Evolutionary conservation across 202 grass and related monocot genomes (phyloP).

Genomic region (Schoenoplectus triqueter): DNA sequence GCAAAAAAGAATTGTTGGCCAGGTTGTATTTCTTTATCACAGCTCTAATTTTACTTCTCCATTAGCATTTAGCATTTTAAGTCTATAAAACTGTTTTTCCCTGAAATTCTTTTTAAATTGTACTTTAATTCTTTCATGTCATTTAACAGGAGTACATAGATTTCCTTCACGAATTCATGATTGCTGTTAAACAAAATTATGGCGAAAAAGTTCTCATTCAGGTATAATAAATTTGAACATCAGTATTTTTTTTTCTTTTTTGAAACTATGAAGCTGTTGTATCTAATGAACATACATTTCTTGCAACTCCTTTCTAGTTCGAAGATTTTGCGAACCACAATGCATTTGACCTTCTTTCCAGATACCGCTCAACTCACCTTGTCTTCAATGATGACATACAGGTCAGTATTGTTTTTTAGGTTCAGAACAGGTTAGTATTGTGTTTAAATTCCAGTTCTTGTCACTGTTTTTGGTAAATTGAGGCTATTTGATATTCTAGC

Average conservation of each 20-base stretch:
- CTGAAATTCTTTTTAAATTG: background rate
- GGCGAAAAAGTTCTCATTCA: slow-evolving; percentile 94
- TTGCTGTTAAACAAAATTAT: slow-evolving; percentile 86
- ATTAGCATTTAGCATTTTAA: background rate
- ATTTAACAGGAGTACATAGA: slow-evolving; percentile 68
- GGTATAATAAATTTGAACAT: slow-evolving; percentile 43
- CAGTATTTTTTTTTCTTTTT: slow-evolving; percentile 6
- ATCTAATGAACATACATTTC: slow-evolving; percentile 26
- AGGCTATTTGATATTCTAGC: background rate
- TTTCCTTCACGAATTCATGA: slow-evolving; percentile 86
- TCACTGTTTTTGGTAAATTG: background rate
- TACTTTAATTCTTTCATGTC: slow-evolving; percentile 17
- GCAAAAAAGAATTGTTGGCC: slow-evolving; percentile 78
- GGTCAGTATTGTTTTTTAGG: slow-evolving; percentile 41
- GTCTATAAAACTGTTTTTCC: background rate
- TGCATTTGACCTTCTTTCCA: slow-evolving; percentile 88
- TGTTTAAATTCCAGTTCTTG: background rate
- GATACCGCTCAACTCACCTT: slow-evolving; percentile 74
- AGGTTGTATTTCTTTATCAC: slow-evolving; percentile 48
- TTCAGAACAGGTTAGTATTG: background rate
- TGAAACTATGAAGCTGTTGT: background rate
- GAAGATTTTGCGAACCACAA: slow-evolving; percentile 95
- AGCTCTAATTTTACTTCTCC: slow-evolving; percentile 23
- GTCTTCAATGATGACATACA: slow-evolving; percentile 99
- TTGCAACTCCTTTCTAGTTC: slow-evolving; percentile 55